Conservation (phyloP, 2,329 filamentous ascomycete species). For the Ceratocystis albifundus region DNA sequence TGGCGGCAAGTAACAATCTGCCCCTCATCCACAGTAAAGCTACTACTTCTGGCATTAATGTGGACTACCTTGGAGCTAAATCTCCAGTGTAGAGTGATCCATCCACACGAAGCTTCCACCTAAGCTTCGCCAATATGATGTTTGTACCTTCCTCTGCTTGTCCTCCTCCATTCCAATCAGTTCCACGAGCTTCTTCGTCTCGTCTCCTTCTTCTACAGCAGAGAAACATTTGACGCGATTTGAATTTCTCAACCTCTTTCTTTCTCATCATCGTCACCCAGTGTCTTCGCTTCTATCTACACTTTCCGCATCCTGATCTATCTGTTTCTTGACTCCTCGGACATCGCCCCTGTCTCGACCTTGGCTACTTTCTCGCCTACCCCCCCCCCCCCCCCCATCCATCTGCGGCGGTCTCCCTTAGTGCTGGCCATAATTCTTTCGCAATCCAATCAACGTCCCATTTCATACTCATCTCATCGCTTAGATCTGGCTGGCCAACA, state of each 20-base stretch:
- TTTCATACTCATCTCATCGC: background rate
- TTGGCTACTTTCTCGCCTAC: conserved; percentile 13
- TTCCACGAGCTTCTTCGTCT: background rate
- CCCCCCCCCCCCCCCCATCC: too few relatives aligned
- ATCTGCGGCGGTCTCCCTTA: conserved; percentile 2
- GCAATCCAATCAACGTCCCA: background rate
- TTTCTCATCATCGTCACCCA: background rate
- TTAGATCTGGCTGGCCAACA: conserved; percentile 35
- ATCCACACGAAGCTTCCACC: background rate
- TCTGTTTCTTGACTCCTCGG: background rate
- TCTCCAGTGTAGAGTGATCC: background rate
- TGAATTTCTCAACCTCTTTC: background rate
- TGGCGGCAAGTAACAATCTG: too few relatives aligned
- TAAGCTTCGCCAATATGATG: background rate
- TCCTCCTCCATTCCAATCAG: background rate
- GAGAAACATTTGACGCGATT: background rate
- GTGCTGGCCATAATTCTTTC: background rate
- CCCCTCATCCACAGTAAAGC: too few relatives aligned
- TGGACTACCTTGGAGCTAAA: background rate
- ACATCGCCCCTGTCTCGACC: background rate
- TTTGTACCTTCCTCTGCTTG: background rate
- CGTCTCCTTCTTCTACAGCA: background rate
- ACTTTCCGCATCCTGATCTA: too few relatives aligned
- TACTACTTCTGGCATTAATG: too few relatives aligned
- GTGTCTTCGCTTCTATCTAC: background rate